A percentile compares a stretch with the other conserved stretches of the same genome.
These are phyloP conservation scores for Talaromyces sp. DNA, from an alignment of 2,329 filamentous ascomycete genomes.

Conservation along the genomic window DNA sequence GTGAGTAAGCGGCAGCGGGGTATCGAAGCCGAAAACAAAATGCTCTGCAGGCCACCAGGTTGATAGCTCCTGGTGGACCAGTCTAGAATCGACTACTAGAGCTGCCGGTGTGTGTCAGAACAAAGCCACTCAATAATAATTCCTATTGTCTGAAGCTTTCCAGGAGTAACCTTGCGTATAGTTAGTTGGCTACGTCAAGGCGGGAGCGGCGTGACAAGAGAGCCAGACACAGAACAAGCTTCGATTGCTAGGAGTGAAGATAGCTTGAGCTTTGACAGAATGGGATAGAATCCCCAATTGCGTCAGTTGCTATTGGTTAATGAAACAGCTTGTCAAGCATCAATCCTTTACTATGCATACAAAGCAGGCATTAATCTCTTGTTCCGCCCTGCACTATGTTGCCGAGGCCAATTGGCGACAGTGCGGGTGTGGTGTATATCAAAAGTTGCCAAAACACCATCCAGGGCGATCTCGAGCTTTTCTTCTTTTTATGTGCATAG, in stretches of 20 bases:
- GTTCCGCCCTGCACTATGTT: neutral
- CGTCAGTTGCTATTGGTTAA: neutral
- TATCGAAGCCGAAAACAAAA: neutral
- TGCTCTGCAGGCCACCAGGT: neutral
- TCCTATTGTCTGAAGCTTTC: neutral
- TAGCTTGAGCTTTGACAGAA: neutral
- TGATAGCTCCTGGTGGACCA: neutral
- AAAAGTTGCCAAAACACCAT: neutral
- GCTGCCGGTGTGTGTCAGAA: neutral
- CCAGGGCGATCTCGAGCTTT: neutral
- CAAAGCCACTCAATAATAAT: neutral
- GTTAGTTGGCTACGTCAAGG: neutral
- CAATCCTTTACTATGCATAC: neutral
- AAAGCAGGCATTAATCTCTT: neutral
- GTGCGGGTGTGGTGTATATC: neutral
- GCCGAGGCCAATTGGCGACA: neutral
- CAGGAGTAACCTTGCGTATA: neutral
- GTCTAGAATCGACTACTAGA: neutral
- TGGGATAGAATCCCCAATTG: neutral
- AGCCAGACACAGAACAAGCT: neutral
- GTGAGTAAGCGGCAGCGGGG: neutral
- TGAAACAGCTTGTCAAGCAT: neutral
- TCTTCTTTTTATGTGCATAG: neutral
- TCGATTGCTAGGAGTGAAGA: neutral
- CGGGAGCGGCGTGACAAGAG: neutral